phyloP scores from a whole-genome alignment of 2,329 filamentous ascomycete genomes.

The Colletotrichum melonis region DNA sequence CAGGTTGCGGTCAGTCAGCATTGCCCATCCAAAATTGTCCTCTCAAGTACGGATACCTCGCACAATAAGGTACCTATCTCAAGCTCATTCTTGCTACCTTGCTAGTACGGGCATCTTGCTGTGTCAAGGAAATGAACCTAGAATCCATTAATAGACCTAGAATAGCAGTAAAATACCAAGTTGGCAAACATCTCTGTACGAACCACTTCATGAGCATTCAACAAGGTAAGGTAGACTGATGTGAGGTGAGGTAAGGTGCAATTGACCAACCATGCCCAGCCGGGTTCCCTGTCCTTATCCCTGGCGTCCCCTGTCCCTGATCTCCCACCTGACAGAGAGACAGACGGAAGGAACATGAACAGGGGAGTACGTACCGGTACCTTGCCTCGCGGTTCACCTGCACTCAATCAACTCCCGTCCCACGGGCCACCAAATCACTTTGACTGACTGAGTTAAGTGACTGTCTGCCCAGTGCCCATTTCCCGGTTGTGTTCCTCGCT shows the following conservation, averaged over 20 bases:
- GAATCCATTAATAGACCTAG: background rate
- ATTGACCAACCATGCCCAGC: slow-evolving; percentile 1
- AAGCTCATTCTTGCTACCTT: too few species aligned
- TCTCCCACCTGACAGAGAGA: slow-evolving; percentile 23
- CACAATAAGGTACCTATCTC: background rate
- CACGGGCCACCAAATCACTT: slow-evolving; percentile 14
- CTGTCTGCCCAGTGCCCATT: slow-evolving; percentile 23
- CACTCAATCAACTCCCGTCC: slow-evolving; percentile 5
- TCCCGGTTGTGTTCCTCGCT: slow-evolving; percentile 20
- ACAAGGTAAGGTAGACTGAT: too few species aligned
- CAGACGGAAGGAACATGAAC: slow-evolving; percentile 13
- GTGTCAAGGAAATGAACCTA: background rate
- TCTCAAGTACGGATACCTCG: background rate
- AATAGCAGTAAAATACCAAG: background rate
- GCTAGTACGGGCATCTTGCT: too few species aligned
- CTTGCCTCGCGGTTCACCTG: background rate
- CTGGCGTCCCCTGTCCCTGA: slow-evolving; percentile 15
- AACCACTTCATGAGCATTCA: too few species aligned
- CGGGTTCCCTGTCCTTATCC: slow-evolving; percentile 1
- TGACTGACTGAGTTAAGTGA: background rate
- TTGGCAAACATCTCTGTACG: background rate
- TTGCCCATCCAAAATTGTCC: background rate
- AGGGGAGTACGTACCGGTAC: slow-evolving; percentile 6
- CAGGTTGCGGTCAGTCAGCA: background rate
- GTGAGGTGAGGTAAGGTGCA: too few species aligned